Percentiles rank a stretch among this genome's conserved stretches.
phyloP scores from a whole-genome alignment of 176 grass and related monocot genomes.

The Eremochloa ophiuroides region DNA sequence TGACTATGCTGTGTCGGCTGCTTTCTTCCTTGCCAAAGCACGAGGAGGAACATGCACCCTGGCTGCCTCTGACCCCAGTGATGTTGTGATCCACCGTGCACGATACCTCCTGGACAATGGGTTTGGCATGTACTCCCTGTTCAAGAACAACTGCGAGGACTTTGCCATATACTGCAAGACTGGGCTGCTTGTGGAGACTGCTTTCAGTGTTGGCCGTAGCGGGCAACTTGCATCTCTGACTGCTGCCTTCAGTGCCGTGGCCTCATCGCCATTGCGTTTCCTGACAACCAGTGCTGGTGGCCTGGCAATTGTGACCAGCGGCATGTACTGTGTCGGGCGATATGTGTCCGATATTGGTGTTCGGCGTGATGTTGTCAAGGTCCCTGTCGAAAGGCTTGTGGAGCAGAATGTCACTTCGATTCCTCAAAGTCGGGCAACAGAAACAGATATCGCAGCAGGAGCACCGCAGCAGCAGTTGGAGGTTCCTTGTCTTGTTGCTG shows the following conservation, averaged over 20 bases:
- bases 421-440: neutral
- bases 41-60: slow-evolving; percentile 88
- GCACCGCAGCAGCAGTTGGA: neutral
- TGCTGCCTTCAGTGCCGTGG: slow-evolving; percentile 41
- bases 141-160: slow-evolving; percentile 96
- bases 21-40: slow-evolving; percentile 77
- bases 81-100: slow-evolving; percentile 54
- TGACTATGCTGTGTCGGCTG: slow-evolving; percentile 50
- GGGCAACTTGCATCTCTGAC: slow-evolving; percentile 70
- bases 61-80: slow-evolving; percentile 43
- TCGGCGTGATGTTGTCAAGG: slow-evolving; percentile 58
- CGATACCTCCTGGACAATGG: slow-evolving; percentile 53
- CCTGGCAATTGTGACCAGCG: slow-evolving; percentile 40
- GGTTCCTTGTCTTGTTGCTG: neutral
- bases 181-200: slow-evolving; percentile 60
- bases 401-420: slow-evolving; percentile 11
- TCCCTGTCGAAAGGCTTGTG: slow-evolving; percentile 50
- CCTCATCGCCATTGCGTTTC: slow-evolving; percentile 61
- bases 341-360: slow-evolving; percentile 56
- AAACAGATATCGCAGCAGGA: neutral
- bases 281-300: slow-evolving; percentile 42
- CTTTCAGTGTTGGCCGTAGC: slow-evolving; percentile 68
- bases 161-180: slow-evolving; percentile 96
- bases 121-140: slow-evolving; percentile 67
- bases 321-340: slow-evolving; percentile 54